Evolutionary conservation across 2,329 filamentous ascomycete genomes (phyloP).

Genomic region (Xylariaceae sp.): DNA sequence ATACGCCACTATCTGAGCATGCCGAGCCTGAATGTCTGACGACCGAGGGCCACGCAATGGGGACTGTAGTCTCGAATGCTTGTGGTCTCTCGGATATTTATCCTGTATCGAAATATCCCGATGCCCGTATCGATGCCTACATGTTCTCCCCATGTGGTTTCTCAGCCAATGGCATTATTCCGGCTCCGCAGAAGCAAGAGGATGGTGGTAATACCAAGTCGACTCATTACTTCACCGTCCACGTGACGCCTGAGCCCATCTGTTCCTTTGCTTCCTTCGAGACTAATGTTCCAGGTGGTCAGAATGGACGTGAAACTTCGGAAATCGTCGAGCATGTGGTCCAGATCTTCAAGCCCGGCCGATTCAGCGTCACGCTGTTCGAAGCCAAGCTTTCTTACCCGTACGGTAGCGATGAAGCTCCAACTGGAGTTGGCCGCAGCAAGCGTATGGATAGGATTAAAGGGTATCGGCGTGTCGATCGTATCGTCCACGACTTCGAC

Average conservation of each 20-base stretch:
- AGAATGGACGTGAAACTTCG: conserved; percentile 83
- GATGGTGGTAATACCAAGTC: conserved; percentile 49
- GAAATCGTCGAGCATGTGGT: conserved; percentile 95
- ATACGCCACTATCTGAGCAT: conserved; percentile 59
- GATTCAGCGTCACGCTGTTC: conserved; percentile 95
- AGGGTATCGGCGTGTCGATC: conserved; percentile 87
- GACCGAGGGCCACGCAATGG: conserved; percentile 91
- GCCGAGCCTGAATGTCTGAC: conserved; percentile 73
- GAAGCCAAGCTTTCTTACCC: conserved; percentile 71
- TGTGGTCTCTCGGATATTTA: conserved; percentile 92
- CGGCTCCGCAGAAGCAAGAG: conserved; percentile 64
- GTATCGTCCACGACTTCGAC: conserved; percentile 96
- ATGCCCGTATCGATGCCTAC: conserved; percentile 92
- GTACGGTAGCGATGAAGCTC: conserved; percentile 44
- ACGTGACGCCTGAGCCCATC: conserved; percentile 94
- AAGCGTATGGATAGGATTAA: conserved; percentile 74
- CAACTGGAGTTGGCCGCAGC: conserved; percentile 38
- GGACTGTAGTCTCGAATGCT: conserved; percentile 85
- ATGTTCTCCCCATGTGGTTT: conserved; percentile 96
- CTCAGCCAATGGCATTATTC: conserved; percentile 94
- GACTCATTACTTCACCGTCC: conserved; percentile 95
- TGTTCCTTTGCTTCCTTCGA: conserved; percentile 98
- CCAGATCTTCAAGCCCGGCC: conserved; percentile 93
- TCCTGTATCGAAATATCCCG: conserved; percentile 82
- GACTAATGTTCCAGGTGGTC: conserved; percentile 90